Evolutionary conservation across 1,284 basidiomycete species (phyloP), one percentile per base, ranked within the genome.

Genomic region (Fomitopsis schrenkii): DNA sequence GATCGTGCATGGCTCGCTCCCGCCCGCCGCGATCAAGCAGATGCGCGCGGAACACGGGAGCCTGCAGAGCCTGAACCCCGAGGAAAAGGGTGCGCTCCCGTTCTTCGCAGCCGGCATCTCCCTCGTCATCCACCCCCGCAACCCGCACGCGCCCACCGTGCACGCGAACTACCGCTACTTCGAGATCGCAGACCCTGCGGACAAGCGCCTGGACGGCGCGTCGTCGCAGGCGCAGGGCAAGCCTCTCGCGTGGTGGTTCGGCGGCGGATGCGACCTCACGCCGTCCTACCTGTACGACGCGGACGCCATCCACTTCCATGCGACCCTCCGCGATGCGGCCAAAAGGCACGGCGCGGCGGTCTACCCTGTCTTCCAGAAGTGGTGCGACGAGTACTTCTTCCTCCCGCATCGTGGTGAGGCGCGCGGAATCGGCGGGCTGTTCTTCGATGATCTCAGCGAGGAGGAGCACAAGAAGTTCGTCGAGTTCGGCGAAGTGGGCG

Each of bases 111-210:
- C 92, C 0, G 97, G 97, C 0, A 81, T 99, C 68, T 93, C 88
- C 63, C 84, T 98, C 67, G 95, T 99, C 67, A 85, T 98, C 30
- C 97, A 99, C 76, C 96, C 97, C 0, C 84, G 87, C 63, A 97
- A 96, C 77, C 97, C 97, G 0, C 86, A 92, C 68, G 87, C 90
- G 15, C 93, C 94, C 1, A 97, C 95, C n/a, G 89, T 93, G 7
- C 97, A 99, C 76, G 88, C 94, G 66, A 99, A 99, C 77, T 98
- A 97, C 72, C 91, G 97, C 59, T 99, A 98, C 78, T 99, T 99
- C 74, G 97, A 98, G 77, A 83, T 95, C 66, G 87, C 86, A 15
- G 84, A 54, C n/a, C 40, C 91, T 66, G 78, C 79, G 42, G 70
- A 63, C 2, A 68, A 59, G 9, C 71, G 74, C 44, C 67, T 73